Base-by-base conservation (phyloP, 257 asterid genomes). In the Osmanthus fragrans region DNA sequence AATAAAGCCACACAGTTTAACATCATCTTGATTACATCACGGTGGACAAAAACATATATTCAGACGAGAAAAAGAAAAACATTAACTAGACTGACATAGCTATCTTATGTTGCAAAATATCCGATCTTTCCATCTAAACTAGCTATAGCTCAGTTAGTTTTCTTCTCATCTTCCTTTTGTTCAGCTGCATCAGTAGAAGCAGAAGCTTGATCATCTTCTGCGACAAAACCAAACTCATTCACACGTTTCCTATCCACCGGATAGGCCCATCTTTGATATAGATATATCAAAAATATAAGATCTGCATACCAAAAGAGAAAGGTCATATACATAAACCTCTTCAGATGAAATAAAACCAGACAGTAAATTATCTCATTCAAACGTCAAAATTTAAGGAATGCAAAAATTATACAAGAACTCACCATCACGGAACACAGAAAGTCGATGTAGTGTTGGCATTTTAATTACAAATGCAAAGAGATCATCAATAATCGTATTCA, bases 361-460 rank as follows among this genome's bases (percentile, higher is more conserved):
- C 16, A 21, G 25, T 21, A 40, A 25, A 21, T 34, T 32, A 8
- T 73, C 36, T 19, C 63, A 54, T 54, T 54, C 63, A 15, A 0
- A 54, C 2, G 10, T 19, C 63, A 54, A 18, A 54, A 40, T 40
- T 40, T 9, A 40, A 40, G 47, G 47, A 40, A 40, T 40, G 47
- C 13, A 40, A 40, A 40, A 42, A 7, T 19, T 56, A 56, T 56
- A 21, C 15, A n/a, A 56, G 15, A 76, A 83, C 99, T 90, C 83
- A 95, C 99, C 99, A 85, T 95, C 99, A 74, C 99, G 98, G 91
- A 95, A 95, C 82, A 95, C 99, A 6, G 99, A 95, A 34, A 95
- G 98, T 12, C 99, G 94, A 82, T 95, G 99, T 27, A 95, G 89
- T 68, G 76, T 83, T 3, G 99, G 99, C 99, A 95, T 95, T 88